Conservation (phyloP, 352 stramenopile genomes). For the Pythium apleroticum region DNA sequence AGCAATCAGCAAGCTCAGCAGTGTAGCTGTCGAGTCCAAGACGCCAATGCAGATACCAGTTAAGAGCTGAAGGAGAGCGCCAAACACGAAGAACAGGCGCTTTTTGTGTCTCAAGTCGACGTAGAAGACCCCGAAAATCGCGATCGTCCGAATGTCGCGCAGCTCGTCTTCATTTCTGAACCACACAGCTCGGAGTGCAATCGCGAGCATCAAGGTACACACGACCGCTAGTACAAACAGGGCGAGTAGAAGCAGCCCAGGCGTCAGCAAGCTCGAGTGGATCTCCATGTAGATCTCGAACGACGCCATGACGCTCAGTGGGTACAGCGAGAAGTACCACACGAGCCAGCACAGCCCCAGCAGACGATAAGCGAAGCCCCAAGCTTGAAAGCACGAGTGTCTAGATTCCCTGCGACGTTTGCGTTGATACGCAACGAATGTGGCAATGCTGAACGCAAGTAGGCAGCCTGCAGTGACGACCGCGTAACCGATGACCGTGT, state of each 20-base stretch:
- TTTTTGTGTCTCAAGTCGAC: slow-evolving; percentile 56
- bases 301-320: slow-evolving; percentile 56
- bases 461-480: slow-evolving; percentile 33
- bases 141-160: slow-evolving; percentile 55
- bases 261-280: slow-evolving; percentile 28
- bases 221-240: slow-evolving; percentile 45
- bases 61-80: slow-evolving; percentile 51
- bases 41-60: slow-evolving; percentile 55
- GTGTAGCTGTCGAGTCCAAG: slow-evolving; percentile 44
- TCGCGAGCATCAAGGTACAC: slow-evolving; percentile 47
- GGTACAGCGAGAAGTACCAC: slow-evolving; percentile 63
- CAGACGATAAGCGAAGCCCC: slow-evolving; percentile 51
- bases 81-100: slow-evolving; percentile 68
- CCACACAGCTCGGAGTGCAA: slow-evolving; percentile 53
- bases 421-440: slow-evolving; percentile 47
- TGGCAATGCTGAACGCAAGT: slow-evolving; percentile 44
- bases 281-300: slow-evolving; percentile 78
- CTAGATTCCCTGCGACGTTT: slow-evolving; percentile 35
- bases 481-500: slow-evolving; percentile 43
- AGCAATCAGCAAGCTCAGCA: slow-evolving; percentile 57
- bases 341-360: slow-evolving; percentile 63
- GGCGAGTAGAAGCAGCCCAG: slow-evolving; percentile 36
- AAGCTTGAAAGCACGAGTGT: slow-evolving; percentile 15
- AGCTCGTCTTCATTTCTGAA: slow-evolving; percentile 56
- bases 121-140: slow-evolving; percentile 64